Base-by-base conservation (phyloP, 148 eudicot species). In the Vaccinium myrtillus region DNA sequence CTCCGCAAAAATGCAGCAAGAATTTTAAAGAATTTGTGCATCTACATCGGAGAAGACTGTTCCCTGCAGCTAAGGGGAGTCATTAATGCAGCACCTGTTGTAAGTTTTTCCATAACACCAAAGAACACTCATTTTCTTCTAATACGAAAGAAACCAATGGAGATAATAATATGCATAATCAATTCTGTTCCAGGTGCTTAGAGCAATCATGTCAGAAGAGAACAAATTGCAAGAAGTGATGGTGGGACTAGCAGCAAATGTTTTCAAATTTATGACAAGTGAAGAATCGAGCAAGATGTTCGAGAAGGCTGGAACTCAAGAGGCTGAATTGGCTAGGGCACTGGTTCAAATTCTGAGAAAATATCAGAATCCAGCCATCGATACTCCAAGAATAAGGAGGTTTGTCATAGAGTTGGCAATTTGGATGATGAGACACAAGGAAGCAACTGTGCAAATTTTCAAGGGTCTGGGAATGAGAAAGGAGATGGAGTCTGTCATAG, bases 401-500 rank as follows among this genome's bases (percentile, higher is more conserved):
- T 95, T 91, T 82, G 89, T 89, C n/a, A 90, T 97, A 87, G 99
- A 95, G 87, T 89, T 97, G 83, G 93, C 93, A 23, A 93, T 91
- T 18, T 90, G 94, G 98, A 90, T 95, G 98, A 94, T 97, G 99
- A 91, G 65, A 69, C 90, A 90, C 58, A 86, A 88, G 23, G 69
- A 79, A 55, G 59, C 82, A 71, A 92, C 88, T 73, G 85, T 89
- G n/a, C 86, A 23, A 2, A 83, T 75, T 19, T 94, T 97, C 90
- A 89, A 75, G 83, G 79, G 85, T 67, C 51, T 93, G 55, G 93
- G 92, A 63, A 85, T 97, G 89, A 86, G 87, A 78, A 82, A 55
- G 51, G 96, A 93, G 90, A 91, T 97, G 56, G 91, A 93, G 79
- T 84, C 86, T 61, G 92, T 97, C 50, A 63, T 86, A 80, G 98